Base-by-base conservation (phyloP, 108 stramenopile species). In the Skeletonema menzelii region DNA sequence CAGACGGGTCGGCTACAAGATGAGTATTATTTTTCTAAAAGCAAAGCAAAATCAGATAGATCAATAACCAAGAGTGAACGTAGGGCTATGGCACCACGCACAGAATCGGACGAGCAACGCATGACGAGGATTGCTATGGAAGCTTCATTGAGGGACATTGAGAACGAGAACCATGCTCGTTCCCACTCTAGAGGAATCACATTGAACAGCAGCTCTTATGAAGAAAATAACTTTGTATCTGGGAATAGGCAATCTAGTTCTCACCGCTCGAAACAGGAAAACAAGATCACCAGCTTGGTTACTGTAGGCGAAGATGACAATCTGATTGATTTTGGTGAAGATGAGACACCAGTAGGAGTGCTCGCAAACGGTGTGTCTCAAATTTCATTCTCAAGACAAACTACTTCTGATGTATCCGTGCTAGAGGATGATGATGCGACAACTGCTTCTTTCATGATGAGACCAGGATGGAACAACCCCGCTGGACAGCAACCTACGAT, bases 281-380 rank as follows among this genome's bases (percentile, higher is more conserved):
- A 38, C 53, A 72, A 58, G 35, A 46, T 28, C 3, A 57, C 32
- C 20, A 59, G 55, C 30, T 60, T 80, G 65, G 55, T 40, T 15
- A 34, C 80, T 12, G 69, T 80, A 37, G 59, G 67, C 35, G 80
- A 80, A 32, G 64, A 80, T 55, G 64, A 65, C 42, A 65, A 74
- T 70, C 70, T 80, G 69, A 80, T 80, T 60, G 80, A 80, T 69
- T 80, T 80, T 59, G 73, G 80, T 1, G 56, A 35, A 5, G 72
- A 80, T 46, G 65, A 68, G 44, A 20, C 63, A 30, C 49, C 49
- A 53, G 49, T 22, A 19, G 49, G 22, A 8, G n/a, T 3, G 8
- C 49, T 53, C 24, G 35, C 65, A 8, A 26, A 65, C 24, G 62
- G 31, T 20, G 49, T 58, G 56, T 40, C 72, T 8, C 64, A 74